Conservation (phyloP, 2,329 filamentous ascomycete genomes). For the Diaporthe capsici region DNA sequence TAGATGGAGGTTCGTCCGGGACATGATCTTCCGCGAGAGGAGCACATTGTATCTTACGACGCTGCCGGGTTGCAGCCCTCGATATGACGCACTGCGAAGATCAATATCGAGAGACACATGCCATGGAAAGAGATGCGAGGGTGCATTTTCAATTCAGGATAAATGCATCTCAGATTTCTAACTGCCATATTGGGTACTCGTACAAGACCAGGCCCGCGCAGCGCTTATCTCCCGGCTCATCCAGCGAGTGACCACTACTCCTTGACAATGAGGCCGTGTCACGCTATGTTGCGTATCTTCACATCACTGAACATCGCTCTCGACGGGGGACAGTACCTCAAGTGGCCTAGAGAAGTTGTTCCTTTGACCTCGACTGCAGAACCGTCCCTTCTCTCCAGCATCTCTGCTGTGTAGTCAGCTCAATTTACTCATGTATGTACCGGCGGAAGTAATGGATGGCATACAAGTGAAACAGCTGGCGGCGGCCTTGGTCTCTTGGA, state of each 20-base stretch:
- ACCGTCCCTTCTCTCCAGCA: background rate
- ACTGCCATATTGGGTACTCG: background rate
- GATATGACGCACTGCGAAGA: too few species aligned
- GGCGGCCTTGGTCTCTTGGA: background rate
- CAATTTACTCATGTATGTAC: background rate
- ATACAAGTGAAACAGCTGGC: background rate
- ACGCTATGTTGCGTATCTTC: background rate
- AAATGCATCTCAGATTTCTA: background rate
- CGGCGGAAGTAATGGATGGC: background rate
- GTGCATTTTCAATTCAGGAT: background rate
- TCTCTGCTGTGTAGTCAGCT: background rate
- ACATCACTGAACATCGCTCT: background rate
- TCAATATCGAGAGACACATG: background rate
- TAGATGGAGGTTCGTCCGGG: background rate
- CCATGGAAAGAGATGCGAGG: background rate
- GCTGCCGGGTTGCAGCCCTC: background rate
- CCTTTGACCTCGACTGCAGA: background rate
- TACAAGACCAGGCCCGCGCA: background rate
- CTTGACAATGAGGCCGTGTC: background rate
- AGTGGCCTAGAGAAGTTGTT: background rate
- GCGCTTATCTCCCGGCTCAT: background rate
- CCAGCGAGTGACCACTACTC: too few species aligned
- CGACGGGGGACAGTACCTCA: background rate
- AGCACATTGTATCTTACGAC: background rate
- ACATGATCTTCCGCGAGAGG: background rate